phyloP scores from a whole-genome alignment of 2,329 filamentous ascomycete species.

The Aspergillus sp. region DNA sequence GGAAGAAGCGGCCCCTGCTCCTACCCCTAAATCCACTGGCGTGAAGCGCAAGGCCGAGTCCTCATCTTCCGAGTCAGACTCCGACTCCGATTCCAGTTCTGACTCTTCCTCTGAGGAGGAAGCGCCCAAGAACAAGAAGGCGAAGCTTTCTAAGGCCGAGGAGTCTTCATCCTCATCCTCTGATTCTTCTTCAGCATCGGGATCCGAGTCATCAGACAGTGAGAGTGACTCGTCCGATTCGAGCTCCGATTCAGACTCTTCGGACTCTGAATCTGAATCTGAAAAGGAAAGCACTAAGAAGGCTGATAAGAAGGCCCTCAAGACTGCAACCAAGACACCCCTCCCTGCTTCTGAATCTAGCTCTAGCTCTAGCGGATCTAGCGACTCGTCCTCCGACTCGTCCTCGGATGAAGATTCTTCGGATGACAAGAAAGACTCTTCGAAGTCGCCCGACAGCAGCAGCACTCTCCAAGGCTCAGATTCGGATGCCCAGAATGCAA shows the following conservation, averaged over 20 bases:
- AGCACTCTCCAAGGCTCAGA: slow-evolving; percentile 25
- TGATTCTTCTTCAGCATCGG: slow-evolving; percentile 26
- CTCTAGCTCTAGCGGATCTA: slow-evolving; percentile 16
- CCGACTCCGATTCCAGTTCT: slow-evolving; percentile 37
- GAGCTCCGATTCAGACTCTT: slow-evolving; percentile 19
- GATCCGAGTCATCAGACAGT: slow-evolving; percentile 28
- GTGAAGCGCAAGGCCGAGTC: slow-evolving; percentile 57
- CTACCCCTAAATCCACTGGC: slow-evolving; percentile 31
- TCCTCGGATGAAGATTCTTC: slow-evolving; percentile 11
- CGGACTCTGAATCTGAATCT: slow-evolving; percentile 22
- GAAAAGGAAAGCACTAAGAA: slow-evolving; percentile 21
- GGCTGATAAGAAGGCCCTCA: slow-evolving; percentile 23
- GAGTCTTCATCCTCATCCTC: slow-evolving; percentile 34
- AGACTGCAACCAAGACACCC: slow-evolving; percentile 30
- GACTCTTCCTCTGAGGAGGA: slow-evolving; percentile 46
- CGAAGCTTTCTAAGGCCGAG: slow-evolving; percentile 35
- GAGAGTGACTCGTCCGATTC: slow-evolving; percentile 28
- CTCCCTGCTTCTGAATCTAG: slow-evolving; percentile 29
- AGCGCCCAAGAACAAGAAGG: slow-evolving; percentile 51
- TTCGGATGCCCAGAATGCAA: slow-evolving; percentile 13
- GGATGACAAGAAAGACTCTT: slow-evolving; percentile 16
- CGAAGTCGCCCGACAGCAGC: slow-evolving; percentile 25
- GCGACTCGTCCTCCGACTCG: slow-evolving; percentile 12
- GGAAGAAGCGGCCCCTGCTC: slow-evolving; percentile 31
- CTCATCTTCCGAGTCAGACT: slow-evolving; percentile 32